Evolutionary conservation across 2,329 filamentous ascomycete species (phyloP).

Genomic region (Cytospora chrysosperma): DNA sequence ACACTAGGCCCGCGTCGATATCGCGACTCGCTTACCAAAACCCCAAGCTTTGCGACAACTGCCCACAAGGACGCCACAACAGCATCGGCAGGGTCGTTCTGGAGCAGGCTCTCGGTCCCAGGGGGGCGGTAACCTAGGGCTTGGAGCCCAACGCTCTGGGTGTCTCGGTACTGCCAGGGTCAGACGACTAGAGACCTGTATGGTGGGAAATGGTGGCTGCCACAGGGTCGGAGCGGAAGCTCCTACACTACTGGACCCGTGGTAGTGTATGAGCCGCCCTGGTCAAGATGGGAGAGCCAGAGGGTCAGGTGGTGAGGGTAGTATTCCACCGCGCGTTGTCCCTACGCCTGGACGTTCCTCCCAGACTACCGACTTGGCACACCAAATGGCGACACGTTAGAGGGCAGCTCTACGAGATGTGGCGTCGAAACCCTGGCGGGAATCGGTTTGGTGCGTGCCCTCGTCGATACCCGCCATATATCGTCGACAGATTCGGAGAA

Average conservation of each 20-base stretch:
- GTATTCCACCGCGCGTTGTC: neutral
- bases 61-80: neutral
- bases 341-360: neutral
- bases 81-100: neutral
- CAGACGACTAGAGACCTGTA: constrained; percentile 6
- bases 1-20: neutral
- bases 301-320: neutral
- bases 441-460: constrained; percentile 11
- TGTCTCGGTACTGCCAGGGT: neutral
- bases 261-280: neutral
- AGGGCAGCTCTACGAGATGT: constrained; percentile 26
- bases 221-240: neutral
- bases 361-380: constrained; percentile 23
- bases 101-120: constrained; percentile 1
- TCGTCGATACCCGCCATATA: constrained; percentile 1
- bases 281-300: constrained; percentile 1
- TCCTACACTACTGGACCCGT: constrained; percentile 2
- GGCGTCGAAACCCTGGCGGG: constrained; percentile 18
- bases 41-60: constrained; percentile 7
- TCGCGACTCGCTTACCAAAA: neutral
- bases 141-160: constrained; percentile 8
- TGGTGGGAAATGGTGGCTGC: constrained; percentile 2
- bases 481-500: constrained; percentile 6
- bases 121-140: constrained; percentile 8
- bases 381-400: constrained; percentile 14